Evolutionary conservation across 1,284 basidiomycete species (phyloP).

Genomic region (Cutaneotrichosporon cutaneum): DNA sequence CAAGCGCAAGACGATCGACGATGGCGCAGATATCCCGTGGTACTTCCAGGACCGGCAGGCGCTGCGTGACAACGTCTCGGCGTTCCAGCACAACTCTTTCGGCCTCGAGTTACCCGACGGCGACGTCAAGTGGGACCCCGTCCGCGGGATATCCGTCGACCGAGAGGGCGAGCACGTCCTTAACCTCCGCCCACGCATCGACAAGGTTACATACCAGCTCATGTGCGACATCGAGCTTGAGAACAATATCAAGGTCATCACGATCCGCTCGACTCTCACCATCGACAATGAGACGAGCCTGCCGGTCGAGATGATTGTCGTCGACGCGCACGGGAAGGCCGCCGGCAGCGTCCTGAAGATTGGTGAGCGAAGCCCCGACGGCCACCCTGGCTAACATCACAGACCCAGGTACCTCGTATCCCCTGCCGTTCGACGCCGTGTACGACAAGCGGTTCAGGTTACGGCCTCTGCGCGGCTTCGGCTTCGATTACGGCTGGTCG

Average conservation of each 20-base stretch:
- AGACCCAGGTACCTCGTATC: constrained; percentile 84
- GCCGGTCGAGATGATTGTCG: constrained; percentile 86
- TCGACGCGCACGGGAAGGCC: constrained; percentile 81
- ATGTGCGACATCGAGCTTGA: constrained; percentile 88
- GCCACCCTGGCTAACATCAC: constrained; percentile 3
- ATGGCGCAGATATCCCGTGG: constrained; percentile 86
- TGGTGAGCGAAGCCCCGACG: constrained; percentile 57
- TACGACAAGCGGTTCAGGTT: constrained; percentile 79
- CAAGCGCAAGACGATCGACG: constrained; percentile 54
- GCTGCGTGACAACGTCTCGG: constrained; percentile 84
- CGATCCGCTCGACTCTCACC: constrained; percentile 88
- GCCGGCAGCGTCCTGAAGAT: constrained; percentile 82
- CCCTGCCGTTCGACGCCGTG: constrained; percentile 88
- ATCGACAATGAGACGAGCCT: constrained; percentile 91
- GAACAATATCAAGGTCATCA: constrained; percentile 94
- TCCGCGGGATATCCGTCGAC: constrained; percentile 88
- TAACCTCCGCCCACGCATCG: constrained; percentile 73
- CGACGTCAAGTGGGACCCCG: constrained; percentile 72
- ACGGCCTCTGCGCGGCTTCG: constrained; percentile 83
- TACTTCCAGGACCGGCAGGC: constrained; percentile 95
- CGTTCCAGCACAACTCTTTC: constrained; percentile 76
- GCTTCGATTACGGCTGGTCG: constrained; percentile 74
- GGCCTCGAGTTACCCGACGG: constrained; percentile 81
- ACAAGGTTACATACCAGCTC: constrained; percentile 76
- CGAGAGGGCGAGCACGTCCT: constrained; percentile 91